These are phyloP conservation scores for Amanita polypyramis DNA, from an alignment of 768 basidiomycete species.

Conservation along the genomic window DNA sequence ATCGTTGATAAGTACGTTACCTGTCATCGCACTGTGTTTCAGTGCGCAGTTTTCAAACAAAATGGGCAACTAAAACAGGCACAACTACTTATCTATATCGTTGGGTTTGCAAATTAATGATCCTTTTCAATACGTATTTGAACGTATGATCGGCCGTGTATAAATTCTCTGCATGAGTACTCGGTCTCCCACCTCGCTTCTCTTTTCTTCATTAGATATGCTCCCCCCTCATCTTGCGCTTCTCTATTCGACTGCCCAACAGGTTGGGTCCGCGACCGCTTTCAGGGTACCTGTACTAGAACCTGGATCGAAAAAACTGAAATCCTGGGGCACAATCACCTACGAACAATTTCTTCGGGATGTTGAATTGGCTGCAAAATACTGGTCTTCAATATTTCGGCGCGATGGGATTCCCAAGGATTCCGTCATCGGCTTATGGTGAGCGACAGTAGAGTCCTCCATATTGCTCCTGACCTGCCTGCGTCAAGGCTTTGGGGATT, in stretches of 20 bases:
- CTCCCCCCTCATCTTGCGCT: conserved; percentile 18
- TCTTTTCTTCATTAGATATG: conserved; percentile 6
- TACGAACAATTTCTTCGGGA: conserved; percentile 55
- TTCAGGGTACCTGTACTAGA: conserved; percentile 51
- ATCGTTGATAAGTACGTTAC: too few relatives aligned
- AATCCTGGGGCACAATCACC: conserved; percentile 50
- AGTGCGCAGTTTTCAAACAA: too few relatives aligned
- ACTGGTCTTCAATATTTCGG: conserved; percentile 47
- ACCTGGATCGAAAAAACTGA: conserved; percentile 28
- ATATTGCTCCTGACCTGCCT: background rate
- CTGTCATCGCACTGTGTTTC: too few relatives aligned
- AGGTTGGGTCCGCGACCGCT: conserved; percentile 37
- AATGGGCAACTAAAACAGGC: background rate
- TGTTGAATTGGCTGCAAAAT: conserved; percentile 53
- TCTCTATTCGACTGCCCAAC: conserved; percentile 44
- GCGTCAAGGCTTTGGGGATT: conserved; percentile 60
- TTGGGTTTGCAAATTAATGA: too few relatives aligned
- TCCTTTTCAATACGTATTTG: background rate
- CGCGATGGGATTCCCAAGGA: conserved; percentile 34
- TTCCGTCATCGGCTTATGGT: conserved; percentile 71
- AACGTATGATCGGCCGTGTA: background rate
- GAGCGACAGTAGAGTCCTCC: background rate
- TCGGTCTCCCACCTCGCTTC: background rate
- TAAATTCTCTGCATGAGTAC: background rate
- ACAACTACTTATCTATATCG: background rate